phyloP scores from a whole-genome alignment of 2,329 filamentous ascomycete genomes.

The Thielaviopsis punctulata region DNA sequence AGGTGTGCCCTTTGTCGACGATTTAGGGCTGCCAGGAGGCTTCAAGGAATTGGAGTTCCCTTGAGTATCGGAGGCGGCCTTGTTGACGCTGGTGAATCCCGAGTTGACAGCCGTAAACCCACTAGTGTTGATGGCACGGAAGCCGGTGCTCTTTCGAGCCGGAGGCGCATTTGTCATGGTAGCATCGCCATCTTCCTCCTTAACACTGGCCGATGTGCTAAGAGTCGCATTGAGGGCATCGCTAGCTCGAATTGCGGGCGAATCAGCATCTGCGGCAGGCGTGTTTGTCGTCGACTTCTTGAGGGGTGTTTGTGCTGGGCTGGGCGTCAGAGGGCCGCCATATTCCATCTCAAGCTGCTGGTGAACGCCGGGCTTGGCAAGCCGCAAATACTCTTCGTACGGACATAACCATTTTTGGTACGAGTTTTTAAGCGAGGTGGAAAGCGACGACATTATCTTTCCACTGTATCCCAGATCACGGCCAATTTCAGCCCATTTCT shows the following conservation, averaged over 20 bases:
- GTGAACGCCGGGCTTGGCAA: constrained; percentile 90
- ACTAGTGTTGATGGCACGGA: constrained; percentile 40
- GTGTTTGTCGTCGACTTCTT: constrained; percentile 46
- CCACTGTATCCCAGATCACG: constrained; percentile 93
- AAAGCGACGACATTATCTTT: constrained; percentile 98
- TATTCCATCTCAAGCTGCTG: constrained; percentile 88
- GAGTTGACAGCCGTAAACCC: constrained; percentile 62
- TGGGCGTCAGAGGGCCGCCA: constrained; percentile 76
- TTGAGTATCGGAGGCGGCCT: neutral
- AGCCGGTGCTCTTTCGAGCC: constrained; percentile 31
- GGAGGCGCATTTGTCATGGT: constrained; percentile 29
- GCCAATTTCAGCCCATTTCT: constrained; percentile 98
- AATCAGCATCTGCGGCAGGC: constrained; percentile 43
- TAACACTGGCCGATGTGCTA: constrained; percentile 20
- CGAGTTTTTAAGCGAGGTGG: constrained; percentile 94
- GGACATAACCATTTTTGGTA: constrained; percentile 94
- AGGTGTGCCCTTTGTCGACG: constrained; percentile 46
- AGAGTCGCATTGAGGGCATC: constrained; percentile 34
- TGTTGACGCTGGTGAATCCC: constrained; percentile 51
- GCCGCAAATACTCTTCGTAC: constrained; percentile 82
- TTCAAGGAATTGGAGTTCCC: neutral
- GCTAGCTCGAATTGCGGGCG: constrained; percentile 43
- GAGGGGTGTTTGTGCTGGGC: constrained; percentile 49
- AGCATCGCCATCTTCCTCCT: constrained; percentile 30
- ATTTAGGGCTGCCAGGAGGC: constrained; percentile 38